Evolutionary conservation across 2,329 filamentous ascomycete genomes (phyloP).

Genomic region (Fusarium hainanense): DNA sequence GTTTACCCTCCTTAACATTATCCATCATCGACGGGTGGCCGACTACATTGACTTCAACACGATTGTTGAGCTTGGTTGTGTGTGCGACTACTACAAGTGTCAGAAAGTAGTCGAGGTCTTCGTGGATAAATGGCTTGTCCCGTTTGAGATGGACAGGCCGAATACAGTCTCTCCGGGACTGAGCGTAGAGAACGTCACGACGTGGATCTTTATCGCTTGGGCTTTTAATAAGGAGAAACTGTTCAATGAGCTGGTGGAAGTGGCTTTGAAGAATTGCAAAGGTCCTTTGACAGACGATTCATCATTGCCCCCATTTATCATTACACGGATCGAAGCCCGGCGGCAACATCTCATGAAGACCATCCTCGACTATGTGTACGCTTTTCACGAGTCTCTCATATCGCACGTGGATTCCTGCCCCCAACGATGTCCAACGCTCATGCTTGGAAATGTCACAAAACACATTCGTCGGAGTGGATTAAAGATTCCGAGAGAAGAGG

Average conservation of each 20-base stretch:
- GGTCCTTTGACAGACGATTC: neutral
- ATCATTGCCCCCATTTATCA: neutral
- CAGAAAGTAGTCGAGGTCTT: constrained; percentile 29
- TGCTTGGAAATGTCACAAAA: neutral
- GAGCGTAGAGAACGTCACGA: no score
- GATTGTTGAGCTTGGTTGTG: neutral
- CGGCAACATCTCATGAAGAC: neutral
- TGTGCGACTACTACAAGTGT: constrained; percentile 44
- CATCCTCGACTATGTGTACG: neutral
- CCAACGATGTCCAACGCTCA: neutral
- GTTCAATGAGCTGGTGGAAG: neutral
- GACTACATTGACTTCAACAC: constrained; percentile 6
- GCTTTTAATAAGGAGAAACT: neutral
- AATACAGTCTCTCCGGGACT: accelerated
- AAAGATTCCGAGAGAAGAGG: neutral
- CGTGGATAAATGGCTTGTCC: neutral
- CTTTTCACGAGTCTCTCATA: neutral
- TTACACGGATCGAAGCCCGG: no score
- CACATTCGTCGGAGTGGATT: neutral
- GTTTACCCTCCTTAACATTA: constrained; percentile 37
- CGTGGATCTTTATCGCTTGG: neutral
- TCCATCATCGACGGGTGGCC: constrained; percentile 34
- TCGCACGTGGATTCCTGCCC: neutral
- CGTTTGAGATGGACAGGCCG: neutral
- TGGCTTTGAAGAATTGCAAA: neutral